phyloP scores from a whole-genome alignment of 177 flowering plant genomes.

The Vitis hybrid region DNA sequence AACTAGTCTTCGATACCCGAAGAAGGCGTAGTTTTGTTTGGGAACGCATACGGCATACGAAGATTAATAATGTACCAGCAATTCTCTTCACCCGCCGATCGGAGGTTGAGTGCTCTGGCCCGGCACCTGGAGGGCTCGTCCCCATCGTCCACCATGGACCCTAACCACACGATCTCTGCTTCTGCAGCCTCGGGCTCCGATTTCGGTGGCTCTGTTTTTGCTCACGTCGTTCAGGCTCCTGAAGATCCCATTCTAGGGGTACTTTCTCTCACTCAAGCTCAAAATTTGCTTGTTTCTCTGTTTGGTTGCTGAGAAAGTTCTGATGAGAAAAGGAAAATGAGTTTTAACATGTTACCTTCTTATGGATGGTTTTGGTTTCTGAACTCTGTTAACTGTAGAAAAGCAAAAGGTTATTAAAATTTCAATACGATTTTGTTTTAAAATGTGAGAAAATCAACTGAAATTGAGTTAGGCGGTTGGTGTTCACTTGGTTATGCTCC shows the following conservation, averaged over 20 bases:
- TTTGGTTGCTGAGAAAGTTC: neutral
- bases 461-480: neutral
- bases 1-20: neutral
- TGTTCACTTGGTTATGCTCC: no score
- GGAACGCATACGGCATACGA: neutral
- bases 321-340: neutral
- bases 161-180: conserved; percentile 32
- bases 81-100: conserved; percentile 32
- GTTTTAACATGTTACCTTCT: neutral
- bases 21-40: neutral
- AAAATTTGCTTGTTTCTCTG: neutral
- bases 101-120: conserved; percentile 30
- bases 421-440: neutral
- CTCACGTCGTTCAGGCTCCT: conserved; percentile 73
- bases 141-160: conserved; percentile 12
- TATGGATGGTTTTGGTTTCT: neutral
- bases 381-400: neutral
- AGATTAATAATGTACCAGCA: conserved; percentile 13
- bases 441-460: neutral
- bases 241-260: conserved; percentile 99
- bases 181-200: conserved; percentile 46
- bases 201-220: conserved; percentile 62
- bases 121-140: conserved; percentile 25
- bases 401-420: neutral
- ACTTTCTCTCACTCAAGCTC: conserved; percentile 7